These are phyloP conservation scores for Pichia kudriavzevii DNA, from an alignment of 1,139 yeast genomes.

Conservation along the genomic window DNA sequence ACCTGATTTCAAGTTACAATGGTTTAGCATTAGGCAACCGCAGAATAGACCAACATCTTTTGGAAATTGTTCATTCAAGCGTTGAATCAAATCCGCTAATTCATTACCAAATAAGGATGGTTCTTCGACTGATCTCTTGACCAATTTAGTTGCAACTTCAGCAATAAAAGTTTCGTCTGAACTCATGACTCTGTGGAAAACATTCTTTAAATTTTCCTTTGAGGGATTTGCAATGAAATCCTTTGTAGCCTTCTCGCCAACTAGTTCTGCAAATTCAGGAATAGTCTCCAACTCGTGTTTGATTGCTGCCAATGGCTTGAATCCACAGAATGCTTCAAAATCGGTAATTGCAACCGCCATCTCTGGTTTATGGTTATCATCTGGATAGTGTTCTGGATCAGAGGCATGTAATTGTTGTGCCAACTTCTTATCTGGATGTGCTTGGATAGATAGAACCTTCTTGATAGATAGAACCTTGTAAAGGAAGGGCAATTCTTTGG, in stretches of 20 bases:
- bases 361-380: slow-evolving; percentile 97
- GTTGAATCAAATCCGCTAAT: slow-evolving; percentile 63
- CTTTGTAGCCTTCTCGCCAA: slow-evolving; percentile 52
- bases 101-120: slow-evolving; percentile 46
- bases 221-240: slow-evolving; percentile 33
- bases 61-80: slow-evolving; percentile 84
- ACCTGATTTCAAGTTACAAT: slow-evolving; percentile 75
- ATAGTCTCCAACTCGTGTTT: slow-evolving; percentile 57
- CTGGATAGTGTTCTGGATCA: slow-evolving; percentile 95
- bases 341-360: slow-evolving; percentile 97
- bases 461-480: slow-evolving; percentile 90
- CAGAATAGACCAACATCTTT: slow-evolving; percentile 91
- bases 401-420: slow-evolving; percentile 67
- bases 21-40: slow-evolving; percentile 88
- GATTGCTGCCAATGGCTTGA: slow-evolving; percentile 80
- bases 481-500: slow-evolving; percentile 75
- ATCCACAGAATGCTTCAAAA: slow-evolving; percentile 97
- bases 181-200: slow-evolving; percentile 80
- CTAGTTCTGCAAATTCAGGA: slow-evolving; percentile 67
- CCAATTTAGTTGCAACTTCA: slow-evolving; percentile 51
- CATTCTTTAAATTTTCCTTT: slow-evolving; percentile 57
- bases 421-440: slow-evolving; percentile 89
- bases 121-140: slow-evolving; percentile 46
- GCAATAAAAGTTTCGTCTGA: slow-evolving; percentile 51
- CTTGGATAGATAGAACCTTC: slow-evolving; percentile 91